Evolutionary conservation across 106 monocot species (phyloP).

Genomic region (Gastrodia elata): DNA sequence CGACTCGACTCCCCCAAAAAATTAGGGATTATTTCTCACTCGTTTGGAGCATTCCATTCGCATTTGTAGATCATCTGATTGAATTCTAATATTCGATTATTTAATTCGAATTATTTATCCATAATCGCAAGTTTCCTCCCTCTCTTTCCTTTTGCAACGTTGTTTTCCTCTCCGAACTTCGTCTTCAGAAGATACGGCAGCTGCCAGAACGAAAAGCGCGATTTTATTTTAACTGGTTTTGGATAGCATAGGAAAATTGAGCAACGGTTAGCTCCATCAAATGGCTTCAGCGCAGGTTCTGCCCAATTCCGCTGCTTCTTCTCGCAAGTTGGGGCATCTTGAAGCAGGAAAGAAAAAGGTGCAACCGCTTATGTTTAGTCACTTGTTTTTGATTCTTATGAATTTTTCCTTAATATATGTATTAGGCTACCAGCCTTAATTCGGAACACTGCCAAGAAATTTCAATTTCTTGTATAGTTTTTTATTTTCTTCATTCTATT

Average conservation of each 20-base stretch:
- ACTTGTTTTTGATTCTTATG: constrained; percentile 1
- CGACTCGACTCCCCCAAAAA: neutral
- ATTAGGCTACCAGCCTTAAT: neutral
- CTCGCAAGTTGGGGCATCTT: constrained; percentile 20
- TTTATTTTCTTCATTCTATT: neutral
- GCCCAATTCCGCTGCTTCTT: constrained; percentile 4
- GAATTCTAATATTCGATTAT: neutral
- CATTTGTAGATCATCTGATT: neutral
- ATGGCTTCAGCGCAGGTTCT: constrained; percentile 18
- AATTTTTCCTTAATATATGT: neutral
- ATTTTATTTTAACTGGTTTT: neutral
- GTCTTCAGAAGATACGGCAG: neutral
- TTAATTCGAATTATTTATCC: neutral
- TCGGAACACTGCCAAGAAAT: neutral
- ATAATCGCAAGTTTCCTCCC: neutral
- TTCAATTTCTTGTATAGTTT: neutral
- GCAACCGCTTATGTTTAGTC: neutral
- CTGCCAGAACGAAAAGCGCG: neutral
- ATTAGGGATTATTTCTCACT: neutral
- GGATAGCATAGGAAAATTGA: neutral
- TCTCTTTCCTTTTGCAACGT: neutral
- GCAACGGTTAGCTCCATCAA: neutral
- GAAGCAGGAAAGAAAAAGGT: constrained; percentile 27
- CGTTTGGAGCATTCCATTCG: neutral
- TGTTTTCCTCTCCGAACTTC: neutral